Evolutionary conservation across 176 grass and related monocot species (phyloP), one percentile per base, ranked within the genome.

Genomic region (Oryza brachyantha): DNA sequence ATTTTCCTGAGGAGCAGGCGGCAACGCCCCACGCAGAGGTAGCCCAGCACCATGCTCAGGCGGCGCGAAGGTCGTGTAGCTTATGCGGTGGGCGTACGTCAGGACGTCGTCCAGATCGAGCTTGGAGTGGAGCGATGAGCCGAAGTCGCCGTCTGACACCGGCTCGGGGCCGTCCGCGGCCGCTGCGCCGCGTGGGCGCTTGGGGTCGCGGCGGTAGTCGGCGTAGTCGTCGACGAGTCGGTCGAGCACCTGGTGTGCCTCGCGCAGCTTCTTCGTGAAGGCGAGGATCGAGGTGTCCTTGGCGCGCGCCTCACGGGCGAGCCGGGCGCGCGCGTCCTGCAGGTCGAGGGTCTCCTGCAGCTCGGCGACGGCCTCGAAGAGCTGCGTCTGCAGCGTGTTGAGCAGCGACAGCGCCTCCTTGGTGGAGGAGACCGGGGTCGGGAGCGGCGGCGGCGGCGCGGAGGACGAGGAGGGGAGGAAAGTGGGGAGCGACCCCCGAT

Each of bases 1-100:
- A 28, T 87, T 87, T 0, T 99, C 96, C 81, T 99, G 96, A 14
- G 96, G 96, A 1, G 92, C 96, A 13, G 96, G 96, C 0, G 96
- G 96, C 28, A 93, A 77, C 2, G 92, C 88, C 1, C 84, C 92
- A 5, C 90, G 87, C 10, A 99, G 88, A 48, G 90, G 96, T 31
- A 99, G 58, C 34, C 96, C 96, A 10, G 92, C 92, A n/a, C 92
- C 92, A 17, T 99, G 96, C 83, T 99, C 96, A 7, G 96, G 96
- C 3, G 96, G 96, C 1, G 96, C 96, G 73, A 99, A 99, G 19
- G 96, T 95, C 6, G 96, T 93, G 78, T 93, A 99, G 82, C 96
- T 99, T 74, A 99, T 91, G 65, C 86, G 86, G 52, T 95, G 90
- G 5, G 96, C 96, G 60, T 93, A 99, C 19, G 90, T 48, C 36